Evolutionary conservation across 208 protist genomes (phyloP), one percentile per base, ranked within the genome.

Genomic region (Balamuthia mandrillaris): DNA sequence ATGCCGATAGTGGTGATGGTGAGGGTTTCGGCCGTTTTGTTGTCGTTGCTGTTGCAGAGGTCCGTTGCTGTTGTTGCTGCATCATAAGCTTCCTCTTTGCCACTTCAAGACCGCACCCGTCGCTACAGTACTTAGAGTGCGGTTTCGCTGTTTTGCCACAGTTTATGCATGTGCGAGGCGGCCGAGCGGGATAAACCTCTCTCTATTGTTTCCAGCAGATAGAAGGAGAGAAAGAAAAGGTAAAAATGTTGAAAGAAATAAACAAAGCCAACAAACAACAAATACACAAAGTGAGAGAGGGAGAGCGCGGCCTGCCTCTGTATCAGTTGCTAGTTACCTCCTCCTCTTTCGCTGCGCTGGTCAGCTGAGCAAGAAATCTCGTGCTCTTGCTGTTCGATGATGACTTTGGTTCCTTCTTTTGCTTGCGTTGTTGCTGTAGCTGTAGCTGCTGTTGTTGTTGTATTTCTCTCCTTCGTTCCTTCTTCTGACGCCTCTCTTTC

Each of bases 41-140:
- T n/a, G n/a, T 33, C 56, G n/a, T n/a, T n/a, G n/a, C n/a, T n/a
- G n/a, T n/a, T n/a, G n/a, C n/a, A n/a, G n/a, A n/a, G 18, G 56
- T 33, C n/a, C 9, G 31, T 10, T 24, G 31, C 3, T 24, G 31
- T 12, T 24, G 31, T 33, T 63, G 31, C 56, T 63, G 56, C 56
- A 21, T 63, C 39, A 41, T 33, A 14, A 63, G 56, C 31, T 41
- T 41, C 21, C 39, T 24, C 16, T 24, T 63, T 3, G 56, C 56
- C 24, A 72, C 63, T 1, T 33, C 18, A 0, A 84, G 29, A 2
- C 81, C 86, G 78, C 86, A 89, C 35, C 86, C 78, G n/a, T 60
- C 49, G 41, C 49, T 70, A 29, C 86, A 89, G 56, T 89, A 89
- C 45, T 89, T 89, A 0, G 70, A 82, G 39, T 39, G 42, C 0